Conservation (phyloP, 495 filamentous ascomycete species). For the Lasiosphaeris hirsuta region DNA sequence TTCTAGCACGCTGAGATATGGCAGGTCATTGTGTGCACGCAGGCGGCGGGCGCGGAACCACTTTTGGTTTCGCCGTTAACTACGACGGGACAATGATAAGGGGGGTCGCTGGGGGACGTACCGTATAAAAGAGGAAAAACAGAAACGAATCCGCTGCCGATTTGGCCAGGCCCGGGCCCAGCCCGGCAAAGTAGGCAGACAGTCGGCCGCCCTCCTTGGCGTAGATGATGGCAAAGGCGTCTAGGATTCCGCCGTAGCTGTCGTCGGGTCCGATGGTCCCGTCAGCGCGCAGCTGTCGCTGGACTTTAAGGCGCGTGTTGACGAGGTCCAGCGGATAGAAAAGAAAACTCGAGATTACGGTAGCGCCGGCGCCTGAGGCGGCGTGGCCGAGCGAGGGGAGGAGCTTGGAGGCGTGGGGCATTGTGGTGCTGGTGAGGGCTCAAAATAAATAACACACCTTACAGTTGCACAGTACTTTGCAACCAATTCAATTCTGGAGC, state of each 20-base stretch:
- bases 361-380: slow-evolving; percentile 71
- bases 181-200: slow-evolving; percentile 70
- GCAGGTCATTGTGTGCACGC: slow-evolving; percentile 33
- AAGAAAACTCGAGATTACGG: slow-evolving; percentile 73
- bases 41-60: slow-evolving; percentile 55
- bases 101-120: background rate
- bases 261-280: slow-evolving; percentile 31
- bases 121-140: slow-evolving; percentile 79
- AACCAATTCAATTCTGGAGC: too few relatives aligned
- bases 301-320: slow-evolving; percentile 79
- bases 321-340: slow-evolving; percentile 86
- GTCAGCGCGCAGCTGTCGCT: slow-evolving; percentile 56
- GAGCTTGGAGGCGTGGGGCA: slow-evolving; percentile 30
- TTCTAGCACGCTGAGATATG: slow-evolving; percentile 60
- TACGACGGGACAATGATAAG: background rate
- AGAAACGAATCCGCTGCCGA: slow-evolving; percentile 73
- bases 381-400: slow-evolving; percentile 91
- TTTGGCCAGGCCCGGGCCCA: slow-evolving; percentile 68
- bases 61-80: slow-evolving; percentile 2
- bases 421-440: slow-evolving; percentile 16
- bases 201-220: slow-evolving; percentile 60
- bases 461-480: too few relatives aligned
- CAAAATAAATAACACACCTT: too few relatives aligned
- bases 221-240: slow-evolving; percentile 73
- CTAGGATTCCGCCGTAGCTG: slow-evolving; percentile 57